phyloP scores from a whole-genome alignment of 306 rosid species.

The Hylodesmum podocarpum region DNA sequence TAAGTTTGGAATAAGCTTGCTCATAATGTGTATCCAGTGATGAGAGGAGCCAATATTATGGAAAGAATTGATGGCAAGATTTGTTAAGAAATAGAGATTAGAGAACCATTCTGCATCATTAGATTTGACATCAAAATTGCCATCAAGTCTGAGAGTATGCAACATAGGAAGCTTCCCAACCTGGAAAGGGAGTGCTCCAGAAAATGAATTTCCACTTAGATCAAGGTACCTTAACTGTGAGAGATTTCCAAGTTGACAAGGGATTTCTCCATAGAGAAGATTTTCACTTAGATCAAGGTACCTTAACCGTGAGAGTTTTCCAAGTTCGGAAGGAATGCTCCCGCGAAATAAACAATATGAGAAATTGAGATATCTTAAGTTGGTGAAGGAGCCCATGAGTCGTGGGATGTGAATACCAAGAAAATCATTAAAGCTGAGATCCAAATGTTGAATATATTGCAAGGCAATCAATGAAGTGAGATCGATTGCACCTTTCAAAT shows the following conservation, averaged over 20 bases:
- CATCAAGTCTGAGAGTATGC: not conserved
- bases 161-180: not conserved
- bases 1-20: not conserved
- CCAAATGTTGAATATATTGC: too few species aligned
- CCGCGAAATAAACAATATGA: not conserved
- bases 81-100: not conserved
- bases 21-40: not conserved
- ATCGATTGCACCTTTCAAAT: too few species aligned
- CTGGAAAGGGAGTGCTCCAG: slow-evolving; percentile 8
- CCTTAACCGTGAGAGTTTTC: not conserved
- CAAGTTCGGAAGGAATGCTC: not conserved
- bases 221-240: not conserved
- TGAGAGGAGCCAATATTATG: not conserved
- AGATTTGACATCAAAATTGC: not conserved
- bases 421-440: not conserved
- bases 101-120: not conserved
- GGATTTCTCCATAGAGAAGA: not conserved
- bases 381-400: not conserved
- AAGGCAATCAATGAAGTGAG: too few species aligned
- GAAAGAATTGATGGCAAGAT: not conserved
- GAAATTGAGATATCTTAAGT: not conserved
- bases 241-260: not conserved
- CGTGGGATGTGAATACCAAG: not conserved
- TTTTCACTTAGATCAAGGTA: not conserved
- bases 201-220: not conserved